phyloP scores from a whole-genome alignment of 495 filamentous ascomycete species.

The Penicillium herquei region DNA sequence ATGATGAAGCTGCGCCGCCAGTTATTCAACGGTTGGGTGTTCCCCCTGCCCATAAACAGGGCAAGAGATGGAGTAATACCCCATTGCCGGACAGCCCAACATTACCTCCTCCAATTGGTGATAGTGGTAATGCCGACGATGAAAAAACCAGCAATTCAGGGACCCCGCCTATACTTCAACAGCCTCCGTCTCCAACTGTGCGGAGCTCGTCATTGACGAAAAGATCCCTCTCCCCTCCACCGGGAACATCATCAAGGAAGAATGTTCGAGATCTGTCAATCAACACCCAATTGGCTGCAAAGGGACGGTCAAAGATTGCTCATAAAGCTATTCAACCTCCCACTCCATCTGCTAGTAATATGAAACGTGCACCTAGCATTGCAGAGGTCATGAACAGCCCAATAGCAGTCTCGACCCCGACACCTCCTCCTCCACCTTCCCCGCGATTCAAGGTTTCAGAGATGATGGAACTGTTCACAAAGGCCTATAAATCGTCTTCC shows the following conservation, averaged over 20 bases:
- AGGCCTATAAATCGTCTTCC: conserved; percentile 34
- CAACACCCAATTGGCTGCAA: conserved; percentile 38
- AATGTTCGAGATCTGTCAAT: conserved; percentile 47
- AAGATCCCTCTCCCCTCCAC: conserved; percentile 16
- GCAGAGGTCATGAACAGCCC: conserved; percentile 48
- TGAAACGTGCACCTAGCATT: conserved; percentile 37
- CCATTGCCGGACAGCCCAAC: conserved; percentile 46
- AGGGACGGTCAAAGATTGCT: conserved; percentile 31
- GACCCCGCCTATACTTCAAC: conserved; percentile 5
- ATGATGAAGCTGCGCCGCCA: conserved; percentile 13
- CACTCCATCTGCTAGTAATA: conserved; percentile 30
- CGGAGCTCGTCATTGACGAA: conserved; percentile 15
- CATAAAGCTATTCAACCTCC: conserved; percentile 45
- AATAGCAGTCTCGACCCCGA: conserved; percentile 27
- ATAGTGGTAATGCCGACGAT: conserved; percentile 1
- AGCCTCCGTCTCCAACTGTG: conserved; percentile 9
- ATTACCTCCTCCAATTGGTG: conserved; percentile 23
- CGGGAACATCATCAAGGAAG: conserved; percentile 27
- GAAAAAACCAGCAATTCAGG: not conserved
- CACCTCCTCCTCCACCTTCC: conserved; percentile 16
- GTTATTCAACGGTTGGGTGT: conserved; percentile 30
- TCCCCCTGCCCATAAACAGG: conserved; percentile 39
- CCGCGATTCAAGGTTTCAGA: conserved; percentile 36
- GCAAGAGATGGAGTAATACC: conserved; percentile 35
- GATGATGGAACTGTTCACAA: conserved; percentile 45